Evolutionary conservation across 305 asterid genomes (phyloP), one percentile per base, ranked within the genome.

Genomic region (Rubia peregrina): DNA sequence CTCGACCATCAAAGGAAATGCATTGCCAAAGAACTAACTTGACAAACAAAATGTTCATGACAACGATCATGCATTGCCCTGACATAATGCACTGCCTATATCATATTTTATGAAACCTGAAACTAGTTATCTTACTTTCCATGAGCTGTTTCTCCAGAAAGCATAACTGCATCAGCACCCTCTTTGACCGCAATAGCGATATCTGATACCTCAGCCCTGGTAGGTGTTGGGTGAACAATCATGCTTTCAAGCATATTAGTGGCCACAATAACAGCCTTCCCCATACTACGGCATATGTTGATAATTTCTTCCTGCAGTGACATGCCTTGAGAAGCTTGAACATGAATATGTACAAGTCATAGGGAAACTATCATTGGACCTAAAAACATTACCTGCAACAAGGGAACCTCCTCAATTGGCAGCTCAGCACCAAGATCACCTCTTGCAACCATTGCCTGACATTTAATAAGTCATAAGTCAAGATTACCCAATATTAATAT

Each of bases 81-180:
- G 13, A 44, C 17, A 59, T 57, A 73, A 44, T 44, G 19, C 62
- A 19, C 12, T 12, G 46, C 8, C 43, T 7, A 64, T 42, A 53
- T 64, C 36, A 24, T 51, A 51, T 38, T 67, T 5, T 53, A 24
- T 17, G 51, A 38, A 48, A 44, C 41, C 12, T 22, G 21, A 36
- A 48, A 48, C 30, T 22, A 22, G 60, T 61, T 71, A n/a, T 10
- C 96, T 87, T 78, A 92, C 98, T 87, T 92, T 74, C 98, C 98
- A 46, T 92, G 95, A 30, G 98, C 98, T 69, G 98, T 92, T 90
- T 92, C 98, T 78, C 98, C 98, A 38, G 98, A 92, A 80, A 90
- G 98, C 98, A 92, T 92, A 79, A 92, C 90, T n/a, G 97, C 97
- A 81, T 92, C 98, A 36, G 98, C 90, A 61, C 98, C 95, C 75